These are phyloP conservation scores for Ricinus communis DNA, from an alignment of 345 rosid species.

Conservation along the genomic window DNA sequence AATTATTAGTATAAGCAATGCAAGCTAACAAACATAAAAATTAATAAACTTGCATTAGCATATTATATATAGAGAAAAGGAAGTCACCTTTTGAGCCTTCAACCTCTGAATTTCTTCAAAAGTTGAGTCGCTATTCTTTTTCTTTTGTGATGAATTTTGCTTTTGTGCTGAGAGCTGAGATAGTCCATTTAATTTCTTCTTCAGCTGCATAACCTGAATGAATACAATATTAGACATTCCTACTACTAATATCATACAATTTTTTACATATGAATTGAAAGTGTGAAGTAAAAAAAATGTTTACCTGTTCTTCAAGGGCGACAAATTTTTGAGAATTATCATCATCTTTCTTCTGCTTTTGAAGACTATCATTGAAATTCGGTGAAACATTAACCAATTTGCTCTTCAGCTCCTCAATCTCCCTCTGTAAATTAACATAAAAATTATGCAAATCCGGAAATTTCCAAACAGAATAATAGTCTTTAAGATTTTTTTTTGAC, in stretches of 20 bases:
- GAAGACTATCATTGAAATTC: background rate
- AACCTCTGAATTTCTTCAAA: conserved; percentile 25
- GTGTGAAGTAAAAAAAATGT: background rate
- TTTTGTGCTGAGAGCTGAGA: conserved; percentile 22
- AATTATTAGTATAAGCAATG: background rate
- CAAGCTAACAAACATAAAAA: background rate
- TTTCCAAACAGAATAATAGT: too few relatives aligned
- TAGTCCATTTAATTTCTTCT: conserved; percentile 23
- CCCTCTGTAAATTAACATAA: conserved; percentile 27
- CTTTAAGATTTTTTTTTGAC: too few relatives aligned
- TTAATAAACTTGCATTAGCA: background rate
- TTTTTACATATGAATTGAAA: background rate
- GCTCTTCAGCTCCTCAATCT: conserved; percentile 21
- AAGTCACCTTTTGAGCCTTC: conserved; percentile 31
- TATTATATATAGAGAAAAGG: background rate
- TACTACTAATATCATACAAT: too few relatives aligned
- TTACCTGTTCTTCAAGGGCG: conserved; percentile 25
- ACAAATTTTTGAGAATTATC: conserved; percentile 10
- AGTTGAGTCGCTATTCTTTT: conserved; percentile 1
- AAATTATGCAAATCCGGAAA: too few relatives aligned
- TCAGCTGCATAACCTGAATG: conserved; percentile 25
- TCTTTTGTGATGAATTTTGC: conserved; percentile 17
- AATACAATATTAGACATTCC: background rate
- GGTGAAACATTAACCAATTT: conserved; percentile 14
- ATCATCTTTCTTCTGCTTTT: conserved; percentile 13